These are phyloP conservation scores for Coniochaeta sp. DNA, from an alignment of 2,329 filamentous ascomycete genomes.

Conservation along the genomic window DNA sequence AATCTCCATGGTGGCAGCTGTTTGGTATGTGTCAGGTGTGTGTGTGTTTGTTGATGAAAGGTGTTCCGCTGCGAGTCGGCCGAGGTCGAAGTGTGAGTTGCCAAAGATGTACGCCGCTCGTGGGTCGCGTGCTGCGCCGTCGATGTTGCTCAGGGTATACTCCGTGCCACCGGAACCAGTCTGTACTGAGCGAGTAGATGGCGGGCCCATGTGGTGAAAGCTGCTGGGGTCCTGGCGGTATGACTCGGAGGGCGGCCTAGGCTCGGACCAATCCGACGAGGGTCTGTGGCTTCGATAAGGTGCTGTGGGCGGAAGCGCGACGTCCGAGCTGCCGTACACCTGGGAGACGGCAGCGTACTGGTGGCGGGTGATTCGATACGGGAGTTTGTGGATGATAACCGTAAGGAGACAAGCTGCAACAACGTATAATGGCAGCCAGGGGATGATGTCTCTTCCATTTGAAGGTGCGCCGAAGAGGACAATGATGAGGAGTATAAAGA, in stretches of 20 bases:
- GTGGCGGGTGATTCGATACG: background rate
- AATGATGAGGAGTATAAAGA: constrained; percentile 11
- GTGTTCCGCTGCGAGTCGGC: background rate
- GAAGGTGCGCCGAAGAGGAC: constrained; percentile 10
- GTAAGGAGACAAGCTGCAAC: constrained; percentile 11
- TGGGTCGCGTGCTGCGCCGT: background rate
- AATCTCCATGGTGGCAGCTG: background rate
- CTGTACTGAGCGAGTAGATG: background rate
- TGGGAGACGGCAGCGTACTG: background rate
- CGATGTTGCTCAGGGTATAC: background rate
- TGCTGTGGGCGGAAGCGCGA: background rate
- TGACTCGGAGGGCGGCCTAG: background rate
- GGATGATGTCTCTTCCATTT: constrained; percentile 10
- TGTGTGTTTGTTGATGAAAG: background rate
- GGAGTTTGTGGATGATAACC: constrained; percentile 7
- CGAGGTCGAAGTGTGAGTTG: background rate
- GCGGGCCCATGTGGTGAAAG: background rate
- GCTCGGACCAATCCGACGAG: background rate
- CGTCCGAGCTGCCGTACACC: background rate
- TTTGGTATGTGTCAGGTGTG: background rate
- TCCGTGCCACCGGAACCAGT: background rate
- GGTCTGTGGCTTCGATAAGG: background rate
- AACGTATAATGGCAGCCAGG: constrained; percentile 15
- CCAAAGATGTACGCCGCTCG: background rate
- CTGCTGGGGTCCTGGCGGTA: background rate